Percentiles rank a stretch among this genome's conserved stretches.
These are phyloP conservation scores for Schizothecium vesticola DNA, from an alignment of 495 filamentous ascomycete species.

Conservation along the genomic window DNA sequence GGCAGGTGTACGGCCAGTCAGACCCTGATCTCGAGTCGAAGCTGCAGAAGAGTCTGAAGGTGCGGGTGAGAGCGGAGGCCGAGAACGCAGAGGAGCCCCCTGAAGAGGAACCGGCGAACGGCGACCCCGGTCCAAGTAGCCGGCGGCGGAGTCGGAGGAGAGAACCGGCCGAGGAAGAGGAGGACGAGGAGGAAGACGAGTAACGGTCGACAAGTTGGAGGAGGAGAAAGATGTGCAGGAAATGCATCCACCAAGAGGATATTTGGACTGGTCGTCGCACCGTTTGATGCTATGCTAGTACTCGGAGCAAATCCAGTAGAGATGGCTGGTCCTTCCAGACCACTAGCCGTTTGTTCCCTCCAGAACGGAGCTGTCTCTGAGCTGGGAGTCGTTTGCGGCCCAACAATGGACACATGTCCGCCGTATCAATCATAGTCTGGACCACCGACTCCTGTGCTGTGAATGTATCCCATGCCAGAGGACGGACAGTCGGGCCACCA, in stretches of 20 bases:
- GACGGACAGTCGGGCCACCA: not conserved
- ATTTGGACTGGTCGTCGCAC: not conserved
- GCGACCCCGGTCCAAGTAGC: slow-evolving; percentile 21
- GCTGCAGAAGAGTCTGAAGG: slow-evolving; percentile 49
- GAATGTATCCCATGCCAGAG: not conserved
- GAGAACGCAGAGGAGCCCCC: slow-evolving; percentile 14
- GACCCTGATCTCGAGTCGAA: slow-evolving; percentile 49
- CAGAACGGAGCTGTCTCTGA: not conserved
- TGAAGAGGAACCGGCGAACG: slow-evolving; percentile 12
- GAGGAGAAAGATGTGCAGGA: not conserved
- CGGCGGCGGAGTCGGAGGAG: slow-evolving; percentile 15
- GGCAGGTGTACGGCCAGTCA: slow-evolving; percentile 49
- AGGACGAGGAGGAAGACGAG: slow-evolving; percentile 4
- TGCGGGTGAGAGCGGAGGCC: slow-evolving; percentile 30
- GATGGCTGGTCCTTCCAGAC: not conserved
- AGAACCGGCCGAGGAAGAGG: not conserved
- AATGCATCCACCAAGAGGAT: not conserved
- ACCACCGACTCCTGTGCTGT: not conserved
- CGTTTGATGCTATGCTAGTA: not conserved
- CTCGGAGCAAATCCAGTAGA: not conserved
- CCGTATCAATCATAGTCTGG: not conserved
- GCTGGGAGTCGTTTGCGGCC: not conserved
- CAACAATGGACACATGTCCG: not conserved
- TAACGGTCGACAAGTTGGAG: not conserved
- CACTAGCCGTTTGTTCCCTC: not conserved